phyloP scores from a whole-genome alignment of 2,329 filamentous ascomycete species.

The Epicoccum sorghinum region DNA sequence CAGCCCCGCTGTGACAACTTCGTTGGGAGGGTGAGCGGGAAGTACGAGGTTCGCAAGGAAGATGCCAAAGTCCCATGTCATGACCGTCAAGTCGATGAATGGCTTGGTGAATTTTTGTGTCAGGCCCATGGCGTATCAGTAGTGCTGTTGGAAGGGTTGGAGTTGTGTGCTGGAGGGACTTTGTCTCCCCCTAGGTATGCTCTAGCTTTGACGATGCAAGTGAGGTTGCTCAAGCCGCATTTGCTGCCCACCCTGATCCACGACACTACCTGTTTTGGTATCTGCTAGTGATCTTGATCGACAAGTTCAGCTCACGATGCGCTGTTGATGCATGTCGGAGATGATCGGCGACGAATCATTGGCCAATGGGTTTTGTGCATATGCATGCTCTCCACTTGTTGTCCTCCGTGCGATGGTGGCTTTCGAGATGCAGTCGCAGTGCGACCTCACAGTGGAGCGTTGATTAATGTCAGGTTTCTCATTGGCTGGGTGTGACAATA shows the following conservation, averaged over 20 bases:
- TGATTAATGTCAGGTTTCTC: not conserved
- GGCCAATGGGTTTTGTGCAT: not conserved
- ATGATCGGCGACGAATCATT: conserved; percentile 5
- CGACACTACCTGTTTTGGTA: conserved; percentile 2
- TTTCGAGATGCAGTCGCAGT: conserved; percentile 2
- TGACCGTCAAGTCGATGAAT: conserved; percentile 46
- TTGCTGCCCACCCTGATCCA: not conserved
- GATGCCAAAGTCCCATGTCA: conserved; percentile 49
- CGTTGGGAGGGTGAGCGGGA: conserved; percentile 44
- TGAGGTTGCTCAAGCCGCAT: not conserved
- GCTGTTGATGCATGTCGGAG: conserved; percentile 11
- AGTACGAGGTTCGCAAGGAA: conserved; percentile 48
- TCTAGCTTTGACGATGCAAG: not conserved
- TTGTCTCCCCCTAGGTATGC: not conserved
- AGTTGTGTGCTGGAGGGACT: not conserved
- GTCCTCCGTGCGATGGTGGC: not conserved
- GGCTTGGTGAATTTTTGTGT: conserved; percentile 26
- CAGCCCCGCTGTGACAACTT: conserved; percentile 43
- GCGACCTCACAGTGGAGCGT: not conserved
- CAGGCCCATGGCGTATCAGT: conserved; percentile 15
- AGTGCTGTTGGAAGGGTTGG: not conserved
- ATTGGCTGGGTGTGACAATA: not conserved
- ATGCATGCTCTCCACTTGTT: conserved; percentile 7
- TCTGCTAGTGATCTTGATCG: conserved; percentile 4
- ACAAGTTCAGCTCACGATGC: conserved; percentile 11